Conservation (phyloP, 2,329 filamentous ascomycete genomes). For the Chaetomium sp. region DNA sequence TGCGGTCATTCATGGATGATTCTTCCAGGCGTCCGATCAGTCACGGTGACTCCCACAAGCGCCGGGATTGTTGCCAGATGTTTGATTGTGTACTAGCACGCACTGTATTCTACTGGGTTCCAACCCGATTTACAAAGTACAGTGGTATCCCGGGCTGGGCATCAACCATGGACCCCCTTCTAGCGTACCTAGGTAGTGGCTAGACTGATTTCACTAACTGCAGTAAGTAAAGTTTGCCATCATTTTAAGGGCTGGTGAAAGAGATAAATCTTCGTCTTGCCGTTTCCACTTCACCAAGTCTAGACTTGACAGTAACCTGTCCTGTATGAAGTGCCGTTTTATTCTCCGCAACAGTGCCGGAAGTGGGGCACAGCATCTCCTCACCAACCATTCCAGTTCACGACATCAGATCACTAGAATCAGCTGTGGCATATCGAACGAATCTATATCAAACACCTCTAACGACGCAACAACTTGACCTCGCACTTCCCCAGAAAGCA, state of each 20-base stretch:
- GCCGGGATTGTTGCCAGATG: background rate
- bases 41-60: background rate
- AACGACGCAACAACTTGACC: background rate
- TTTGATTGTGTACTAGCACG: background rate
- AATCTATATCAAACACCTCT: background rate
- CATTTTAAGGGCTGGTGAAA: background rate
- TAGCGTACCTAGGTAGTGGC: background rate
- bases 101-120: conserved; percentile 6
- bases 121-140: background rate
- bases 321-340: background rate
- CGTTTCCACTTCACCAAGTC: too few relatives aligned
- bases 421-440: background rate
- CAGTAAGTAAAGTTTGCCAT: background rate
- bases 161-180: background rate
- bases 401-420: background rate
- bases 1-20: background rate
- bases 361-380: background rate
- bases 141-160: conserved; percentile 11
- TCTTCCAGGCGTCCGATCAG: background rate
- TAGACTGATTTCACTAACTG: background rate
- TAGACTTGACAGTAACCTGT: background rate
- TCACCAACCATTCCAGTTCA: background rate
- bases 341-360: background rate
- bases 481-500: background rate
- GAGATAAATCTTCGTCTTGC: background rate